Evolutionary conservation across 345 rosid species (phyloP), one percentile per base, ranked within the genome.

Genomic region (Geranium rotundifolium): DNA sequence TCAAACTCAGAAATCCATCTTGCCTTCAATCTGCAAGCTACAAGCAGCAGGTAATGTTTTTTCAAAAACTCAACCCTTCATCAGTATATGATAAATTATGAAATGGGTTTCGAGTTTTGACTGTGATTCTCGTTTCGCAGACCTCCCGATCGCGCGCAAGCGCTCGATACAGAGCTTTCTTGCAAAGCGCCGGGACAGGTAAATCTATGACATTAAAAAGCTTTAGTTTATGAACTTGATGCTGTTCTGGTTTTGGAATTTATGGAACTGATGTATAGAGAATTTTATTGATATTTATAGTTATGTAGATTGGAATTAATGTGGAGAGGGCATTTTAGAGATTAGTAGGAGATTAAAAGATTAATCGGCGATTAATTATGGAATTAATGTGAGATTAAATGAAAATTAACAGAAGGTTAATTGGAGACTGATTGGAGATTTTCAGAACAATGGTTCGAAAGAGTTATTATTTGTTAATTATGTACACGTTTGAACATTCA

Each of bases 101-200:
- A n/a, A 2, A 41, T 41, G 17, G 57, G 54, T 56, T 54, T 29
- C 37, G 13, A 20, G 6, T 41, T 55, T n/a, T 16, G 20, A 61
- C 13, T 39, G 17, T 20, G 57, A 18, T 65, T 29, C 60, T 46
- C 37, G 1, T 57, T 59, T 23, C 9, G 9, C 65, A 70, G 81
- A 56, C 7, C 67, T 77, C 18, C 78, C 80, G 8, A 69, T 81
- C 10, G 80, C 82, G 30, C 69, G 80, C 59, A 80, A 64, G 68
- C 54, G 62, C 13, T 80, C 84, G 1, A 79, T 80, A 54, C 79
- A 68, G 7, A 66, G 74, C 65, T 80, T 77, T 61, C 64, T 80
- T 29, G 69, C 71, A 59, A 77, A 77, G 63, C 80, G 84, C 10
- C 78, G 69, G 4, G 62, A 60, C 19, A 72, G 79, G 81, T 70